Evolutionary conservation across 306 rosid genomes (phyloP), one percentile per base, ranked within the genome.

Genomic region (Prosopis cineraria): DNA sequence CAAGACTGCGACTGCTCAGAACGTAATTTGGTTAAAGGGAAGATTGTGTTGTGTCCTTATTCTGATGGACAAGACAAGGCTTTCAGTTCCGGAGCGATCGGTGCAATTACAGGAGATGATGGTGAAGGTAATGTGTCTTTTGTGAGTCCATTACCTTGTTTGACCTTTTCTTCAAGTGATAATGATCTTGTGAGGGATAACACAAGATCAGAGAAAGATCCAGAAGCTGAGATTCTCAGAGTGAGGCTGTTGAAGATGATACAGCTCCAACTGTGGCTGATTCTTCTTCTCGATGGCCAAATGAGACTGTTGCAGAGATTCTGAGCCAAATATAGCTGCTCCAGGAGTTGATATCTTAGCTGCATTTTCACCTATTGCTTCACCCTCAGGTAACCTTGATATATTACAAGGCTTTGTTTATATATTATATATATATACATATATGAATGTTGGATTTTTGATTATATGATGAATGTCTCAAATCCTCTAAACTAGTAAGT

Each of bases 251-350:
- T 3, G 24, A 43, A 29, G 66, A 59, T 20, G 4, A 17, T 12
- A 34, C 37, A 12, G 83, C 90, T 45, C 85, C 83, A 0, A 11
- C 0, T 1, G 77, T 59, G 2, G 87, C 83, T 6, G 8, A 17
- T 0, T 82, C 68, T 39, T 87, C 91, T 58, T 70, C 86, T 1
- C 68, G 79, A 2, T 88, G 89, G 29, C 87, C 87, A 6, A 83
- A 85, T 44, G 0, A 0, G 1, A 43, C 71, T 12, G 20, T 63
- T 17, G 43, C 63, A 1, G 84, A 85, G 20, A 73, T 87, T 55
- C 6, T 84, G 79, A 82, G 78, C 88, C 84, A 20, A 86, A 85
- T 40, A 66, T 81, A 17, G 31, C 63, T 53, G 86, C 81, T 10
- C 85, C 84, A 0, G 84, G 84, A 22, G 55, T 79, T 0, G 25